Percentiles rank a stretch among this genome's conserved stretches.
phyloP scores from a whole-genome alignment of 148 eudicot species.

The Camellia granthamiana region DNA sequence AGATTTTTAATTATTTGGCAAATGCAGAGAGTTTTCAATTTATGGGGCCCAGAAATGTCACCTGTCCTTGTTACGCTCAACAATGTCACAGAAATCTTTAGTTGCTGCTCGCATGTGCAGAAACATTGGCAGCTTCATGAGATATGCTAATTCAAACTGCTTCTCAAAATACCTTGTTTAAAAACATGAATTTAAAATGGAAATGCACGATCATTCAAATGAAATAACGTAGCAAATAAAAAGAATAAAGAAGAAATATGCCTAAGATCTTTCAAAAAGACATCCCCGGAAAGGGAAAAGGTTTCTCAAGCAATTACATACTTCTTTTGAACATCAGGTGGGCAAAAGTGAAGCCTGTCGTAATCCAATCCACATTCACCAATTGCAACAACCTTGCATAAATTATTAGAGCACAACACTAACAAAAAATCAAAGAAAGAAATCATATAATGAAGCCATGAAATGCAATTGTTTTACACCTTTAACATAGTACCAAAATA shows the following conservation, averaged over 20 bases:
- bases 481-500: neutral
- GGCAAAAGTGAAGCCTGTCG: constrained; percentile 95
- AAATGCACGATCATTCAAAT: neutral
- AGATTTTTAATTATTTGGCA: neutral
- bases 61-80: constrained; percentile 73
- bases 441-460: neutral
- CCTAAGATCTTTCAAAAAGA: neutral
- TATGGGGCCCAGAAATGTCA: constrained; percentile 20
- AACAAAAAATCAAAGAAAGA: neutral
- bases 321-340: constrained; percentile 85
- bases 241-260: neutral
- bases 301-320: constrained; percentile 30
- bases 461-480: neutral
- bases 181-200: constrained; percentile 3
- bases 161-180: constrained; percentile 73
- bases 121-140: constrained; percentile 92
- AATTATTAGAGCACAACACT: constrained; percentile 11
- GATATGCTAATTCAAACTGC: constrained; percentile 87
- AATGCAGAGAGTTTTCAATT: neutral
- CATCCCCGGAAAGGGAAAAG: neutral
- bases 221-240: neutral
- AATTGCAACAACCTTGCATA: constrained; percentile 95
- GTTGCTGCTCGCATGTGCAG: constrained; percentile 99
- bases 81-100: constrained; percentile 81
- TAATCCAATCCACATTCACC: constrained; percentile 99